A percentile compares a stretch with the other conserved stretches of the same genome.
Evolutionary conservation across 2,329 filamentous ascomycete genomes (phyloP).

Genomic region (Aspergillus terreus): DNA sequence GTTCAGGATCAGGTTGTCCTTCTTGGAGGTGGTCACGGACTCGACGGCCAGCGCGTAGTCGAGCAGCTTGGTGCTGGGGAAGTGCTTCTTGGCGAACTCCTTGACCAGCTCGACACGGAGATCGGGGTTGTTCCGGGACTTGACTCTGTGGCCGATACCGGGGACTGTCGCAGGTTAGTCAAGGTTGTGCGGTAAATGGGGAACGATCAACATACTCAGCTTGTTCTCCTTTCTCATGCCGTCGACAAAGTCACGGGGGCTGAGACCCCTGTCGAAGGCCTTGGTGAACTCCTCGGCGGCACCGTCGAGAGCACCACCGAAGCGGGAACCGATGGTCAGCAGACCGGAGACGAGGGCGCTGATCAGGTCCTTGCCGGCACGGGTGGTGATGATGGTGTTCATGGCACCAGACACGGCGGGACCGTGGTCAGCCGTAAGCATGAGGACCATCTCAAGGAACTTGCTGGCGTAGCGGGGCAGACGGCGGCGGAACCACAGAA

Average conservation of each 20-base stretch:
- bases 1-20: slow-evolving; percentile 99
- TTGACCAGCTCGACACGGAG: slow-evolving; percentile 99
- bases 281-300: slow-evolving; percentile 98
- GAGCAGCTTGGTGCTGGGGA: slow-evolving; percentile 96
- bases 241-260: slow-evolving; percentile 98
- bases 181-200: neutral
- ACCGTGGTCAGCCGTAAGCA: slow-evolving; percentile 99
- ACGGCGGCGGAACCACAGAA: slow-evolving; percentile 98
- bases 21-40: slow-evolving; percentile 98
- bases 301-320: slow-evolving; percentile 96
- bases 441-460: slow-evolving; percentile 99
- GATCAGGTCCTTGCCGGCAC: slow-evolving; percentile 98
- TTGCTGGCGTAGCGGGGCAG: slow-evolving; percentile 95
- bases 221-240: slow-evolving; percentile 99
- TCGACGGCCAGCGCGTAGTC: slow-evolving; percentile 98
- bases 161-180: slow-evolving; percentile 58
- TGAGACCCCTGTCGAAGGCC: slow-evolving; percentile 96
- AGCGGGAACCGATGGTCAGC: slow-evolving; percentile 94
- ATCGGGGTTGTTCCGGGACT: slow-evolving; percentile 99
- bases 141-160: slow-evolving; percentile 98
- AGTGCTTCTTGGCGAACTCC: slow-evolving; percentile 96
- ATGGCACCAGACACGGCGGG: slow-evolving; percentile 98
- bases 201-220: slow-evolving; percentile 62
- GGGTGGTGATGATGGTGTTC: slow-evolving; percentile 99
- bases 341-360: slow-evolving; percentile 93